Base-by-base conservation (phyloP, 2,329 filamentous ascomycete species). In the Monilinia fructigena region DNA sequence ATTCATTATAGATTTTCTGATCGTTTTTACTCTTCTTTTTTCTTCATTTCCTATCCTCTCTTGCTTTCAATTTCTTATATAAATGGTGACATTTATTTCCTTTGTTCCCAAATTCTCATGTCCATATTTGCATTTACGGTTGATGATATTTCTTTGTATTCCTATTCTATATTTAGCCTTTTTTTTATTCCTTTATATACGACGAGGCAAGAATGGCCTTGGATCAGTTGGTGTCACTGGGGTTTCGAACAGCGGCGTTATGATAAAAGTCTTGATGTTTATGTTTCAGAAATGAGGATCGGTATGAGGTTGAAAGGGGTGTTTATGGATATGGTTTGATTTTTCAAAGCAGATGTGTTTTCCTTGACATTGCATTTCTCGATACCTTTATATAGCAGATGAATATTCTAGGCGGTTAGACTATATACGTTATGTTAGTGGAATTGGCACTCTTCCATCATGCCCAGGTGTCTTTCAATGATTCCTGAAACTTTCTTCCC, bases 141-240 rank as follows among this genome's bases (percentile, higher is more conserved):
- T 18, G 42, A 35, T 3, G 28, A 60, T 35, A 18, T 60, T 35
- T 35, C 56, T 35, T 60, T 60, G 26, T 60, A 35, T 35, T 47
- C 20, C n/a, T 18, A 23, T 48, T 18, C 55, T 28, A 47, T 48
- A 35, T 48, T 59, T 59, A 23, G 26, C 20, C 35, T 23, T 60
- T 14, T 48, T n/a, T 48, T 18, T 23, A 5, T 18, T 20, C 18
- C 28, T n/a, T 48, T 23, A 35, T 28, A 5, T 18, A 23, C 11
- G 23, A 18, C 26, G 42, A n/a, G 10, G 40, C 50, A 16, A 59
- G 26, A 35, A 59, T 16, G 56, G 20, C 16, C 10, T 23, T 6
- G 28, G 28, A 26, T 16, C 8, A 8, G 3, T 35, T 59, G 26
- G 28, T 59, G 26, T 47, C n/a, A n/a, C 1, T n/a, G 26, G 28